phyloP scores from a whole-genome alignment of 2,329 filamentous ascomycete species.

The Colletotrichum spinosum region DNA sequence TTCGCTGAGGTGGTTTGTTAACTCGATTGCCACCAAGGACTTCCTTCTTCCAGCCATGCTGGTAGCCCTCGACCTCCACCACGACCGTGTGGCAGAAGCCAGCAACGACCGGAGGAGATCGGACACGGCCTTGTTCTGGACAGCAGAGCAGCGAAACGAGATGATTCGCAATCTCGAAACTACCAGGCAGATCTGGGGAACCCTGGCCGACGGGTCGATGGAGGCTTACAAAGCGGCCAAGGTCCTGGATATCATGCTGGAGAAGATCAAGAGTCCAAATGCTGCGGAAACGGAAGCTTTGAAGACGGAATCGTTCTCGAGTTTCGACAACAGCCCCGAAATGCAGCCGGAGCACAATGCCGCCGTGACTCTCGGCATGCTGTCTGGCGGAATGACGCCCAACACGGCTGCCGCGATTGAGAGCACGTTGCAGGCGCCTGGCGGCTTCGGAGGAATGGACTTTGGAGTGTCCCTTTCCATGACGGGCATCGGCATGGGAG shows the following conservation, averaged over 20 bases:
- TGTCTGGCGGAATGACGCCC: slow-evolving; percentile 52
- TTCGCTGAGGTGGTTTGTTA: slow-evolving; percentile 82
- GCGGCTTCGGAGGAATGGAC: slow-evolving; percentile 59
- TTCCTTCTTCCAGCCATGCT: slow-evolving; percentile 90
- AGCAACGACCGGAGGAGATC: slow-evolving; percentile 52
- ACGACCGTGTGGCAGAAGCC: slow-evolving; percentile 66
- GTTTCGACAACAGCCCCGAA: slow-evolving; percentile 37
- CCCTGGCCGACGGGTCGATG: slow-evolving; percentile 80
- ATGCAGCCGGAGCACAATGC: slow-evolving; percentile 54
- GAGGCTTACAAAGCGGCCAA: slow-evolving; percentile 90
- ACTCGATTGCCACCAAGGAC: slow-evolving; percentile 83
- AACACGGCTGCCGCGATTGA: slow-evolving; percentile 43
- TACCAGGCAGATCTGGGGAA: slow-evolving; percentile 83
- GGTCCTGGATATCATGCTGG: slow-evolving; percentile 85
- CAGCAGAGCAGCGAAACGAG: slow-evolving; percentile 71
- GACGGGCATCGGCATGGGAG: slow-evolving; percentile 47
- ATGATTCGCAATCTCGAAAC: slow-evolving; percentile 82
- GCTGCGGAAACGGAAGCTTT: slow-evolving; percentile 22
- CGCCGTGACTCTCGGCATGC: slow-evolving; percentile 56
- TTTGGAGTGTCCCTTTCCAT: slow-evolving; percentile 50
- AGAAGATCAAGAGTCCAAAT: slow-evolving; percentile 73
- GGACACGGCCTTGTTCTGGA: slow-evolving; percentile 67
- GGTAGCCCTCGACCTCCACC: slow-evolving; percentile 84
- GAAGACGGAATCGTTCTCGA: slow-evolving; percentile 43
- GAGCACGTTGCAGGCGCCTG: slow-evolving; percentile 50